Base-by-base conservation (phyloP, 805 yeast genomes). In the Komagataella pseudopastoris region DNA sequence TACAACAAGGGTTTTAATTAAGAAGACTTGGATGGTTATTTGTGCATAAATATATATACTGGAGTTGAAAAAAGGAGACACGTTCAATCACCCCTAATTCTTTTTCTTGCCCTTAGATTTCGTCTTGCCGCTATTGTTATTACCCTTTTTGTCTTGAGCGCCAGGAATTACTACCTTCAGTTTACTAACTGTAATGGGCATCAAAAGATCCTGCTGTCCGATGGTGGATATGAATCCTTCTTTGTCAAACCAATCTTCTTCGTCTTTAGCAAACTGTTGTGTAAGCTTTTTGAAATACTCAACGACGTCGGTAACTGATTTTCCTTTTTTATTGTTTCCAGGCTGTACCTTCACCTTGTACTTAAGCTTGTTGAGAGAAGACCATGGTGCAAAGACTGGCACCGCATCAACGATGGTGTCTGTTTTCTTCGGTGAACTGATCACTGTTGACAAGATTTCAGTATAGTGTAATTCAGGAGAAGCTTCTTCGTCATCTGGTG, bases 321-420 rank as follows among this genome's bases (percentile, higher is more conserved):
- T 93, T 2, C 96, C 96, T 62, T 91, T 90, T 63, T 93, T 93
- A 23, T 82, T 81, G 24, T 76, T 71, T 2, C 87, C 87, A 0
- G 96, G 90, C 57, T 81, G 86, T 30, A 91, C 67, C 63, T 91
- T 91, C 43, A 87, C 83, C 63, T 88, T 88, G 67, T 86, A 89
- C 60, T 85, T 82, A 64, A 75, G 78, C 62, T 85, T 85, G 53
- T 71, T 74, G 56, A 93, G 64, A 0, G 97, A 75, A 10, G 77
- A 66, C 96, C 96, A 93, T 2, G 99, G 99, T 0, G 93, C 97
- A 72, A 89, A 91, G 17, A 88, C 81, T 0, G 96, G 95, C 10
- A 91, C 76, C 6, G 85, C 80, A 52, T 81, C 86, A 8, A 71
- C 59, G 8, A 86, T 68, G 2, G 60, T 67, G 60, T 86, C 95